Evolutionary conservation across 1,284 basidiomycete species (phyloP).

Genomic region (Anthracocystis panici-leucophaei): DNA sequence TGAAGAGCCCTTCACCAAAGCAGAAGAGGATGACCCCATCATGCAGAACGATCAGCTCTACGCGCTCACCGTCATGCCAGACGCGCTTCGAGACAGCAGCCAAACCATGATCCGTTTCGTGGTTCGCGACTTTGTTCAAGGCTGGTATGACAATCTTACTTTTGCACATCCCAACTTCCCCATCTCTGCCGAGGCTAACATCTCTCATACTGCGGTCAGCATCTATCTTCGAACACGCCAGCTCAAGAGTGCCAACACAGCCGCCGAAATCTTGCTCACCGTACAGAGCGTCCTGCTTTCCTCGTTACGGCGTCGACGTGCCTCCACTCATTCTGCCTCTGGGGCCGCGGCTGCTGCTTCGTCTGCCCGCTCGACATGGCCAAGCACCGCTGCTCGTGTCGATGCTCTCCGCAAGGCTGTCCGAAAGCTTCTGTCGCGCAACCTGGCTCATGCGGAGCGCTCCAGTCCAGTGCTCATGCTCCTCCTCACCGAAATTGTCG

Average conservation of each 20-base stretch:
- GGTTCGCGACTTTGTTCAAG: conserved; percentile 59
- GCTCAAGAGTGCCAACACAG: conserved; percentile 50
- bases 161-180: conserved; percentile 60
- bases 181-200: conserved; percentile 49
- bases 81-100: conserved; percentile 39
- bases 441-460: conserved; percentile 46
- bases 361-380: conserved; percentile 40
- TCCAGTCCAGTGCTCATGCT: conserved; percentile 50
- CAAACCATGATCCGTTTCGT: conserved; percentile 49
- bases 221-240: conserved; percentile 44
- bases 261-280: conserved; percentile 59
- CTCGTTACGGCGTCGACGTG: conserved; percentile 45
- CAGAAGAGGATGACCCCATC: conserved; percentile 9
- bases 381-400: conserved; percentile 50
- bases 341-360: conserved; percentile 8
- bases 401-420: conserved; percentile 56
- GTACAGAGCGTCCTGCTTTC: conserved; percentile 57
- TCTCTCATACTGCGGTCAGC: conserved; percentile 54
- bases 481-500: conserved; percentile 57
- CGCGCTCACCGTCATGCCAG: conserved; percentile 41
- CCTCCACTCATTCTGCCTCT: conserved; percentile 10
- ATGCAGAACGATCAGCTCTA: conserved; percentile 25
- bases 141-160: conserved; percentile 60
- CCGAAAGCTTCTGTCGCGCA: conserved; percentile 50
- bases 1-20: not conserved